Percentiles rank a stretch among this genome's conserved stretches.
Conservation (phyloP, 176 grass and related monocot genomes). For the Carex scoparia region DNA sequence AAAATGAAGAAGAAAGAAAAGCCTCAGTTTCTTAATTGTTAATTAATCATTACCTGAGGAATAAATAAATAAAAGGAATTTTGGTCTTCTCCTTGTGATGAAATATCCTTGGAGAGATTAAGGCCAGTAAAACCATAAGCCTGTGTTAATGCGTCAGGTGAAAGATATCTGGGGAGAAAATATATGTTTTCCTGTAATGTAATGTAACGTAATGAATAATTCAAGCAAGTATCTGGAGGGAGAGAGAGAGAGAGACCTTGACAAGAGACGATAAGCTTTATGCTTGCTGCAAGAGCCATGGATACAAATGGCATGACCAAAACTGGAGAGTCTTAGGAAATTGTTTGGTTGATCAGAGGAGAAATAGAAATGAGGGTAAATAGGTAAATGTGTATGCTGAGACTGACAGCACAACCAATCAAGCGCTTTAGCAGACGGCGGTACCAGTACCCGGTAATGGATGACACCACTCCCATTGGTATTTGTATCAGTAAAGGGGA, state of each 20-base stretch:
- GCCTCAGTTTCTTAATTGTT: slow-evolving; percentile 17
- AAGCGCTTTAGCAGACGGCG: slow-evolving; percentile 67
- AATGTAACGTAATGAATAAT: slow-evolving; percentile 2
- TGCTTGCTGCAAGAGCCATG: slow-evolving; percentile 37
- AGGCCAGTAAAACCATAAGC: slow-evolving; percentile 79
- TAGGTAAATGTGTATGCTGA: slow-evolving; percentile 42
- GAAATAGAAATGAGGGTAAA: slow-evolving; percentile 85
- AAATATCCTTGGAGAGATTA: slow-evolving; percentile 29
- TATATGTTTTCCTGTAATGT: slow-evolving; percentile 19
- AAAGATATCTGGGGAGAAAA: slow-evolving; percentile 66
- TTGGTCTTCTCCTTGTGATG: slow-evolving; percentile 35
- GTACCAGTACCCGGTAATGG: slow-evolving; percentile 53
- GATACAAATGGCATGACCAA: slow-evolving; percentile 62
- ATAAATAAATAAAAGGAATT: slow-evolving; percentile 80
- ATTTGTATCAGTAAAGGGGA: too few relatives aligned
- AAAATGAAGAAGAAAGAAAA: neutral
- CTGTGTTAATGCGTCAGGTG: slow-evolving; percentile 43
- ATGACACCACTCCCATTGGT: slow-evolving; percentile 22
- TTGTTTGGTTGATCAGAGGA: slow-evolving; percentile 23
- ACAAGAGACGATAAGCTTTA: slow-evolving; percentile 47
- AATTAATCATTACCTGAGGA: slow-evolving; percentile 59
- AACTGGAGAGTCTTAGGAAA: slow-evolving; percentile 43
- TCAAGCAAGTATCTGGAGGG: neutral
- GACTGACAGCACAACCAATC: slow-evolving; percentile 68
- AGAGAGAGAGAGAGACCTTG: slow-evolving; percentile 36